A percentile compares a stretch with the other conserved stretches of the same genome.
These are phyloP conservation scores for Aspergillus quadrilineatus DNA, from an alignment of 2,329 filamentous ascomycete genomes.

Conservation along the genomic window DNA sequence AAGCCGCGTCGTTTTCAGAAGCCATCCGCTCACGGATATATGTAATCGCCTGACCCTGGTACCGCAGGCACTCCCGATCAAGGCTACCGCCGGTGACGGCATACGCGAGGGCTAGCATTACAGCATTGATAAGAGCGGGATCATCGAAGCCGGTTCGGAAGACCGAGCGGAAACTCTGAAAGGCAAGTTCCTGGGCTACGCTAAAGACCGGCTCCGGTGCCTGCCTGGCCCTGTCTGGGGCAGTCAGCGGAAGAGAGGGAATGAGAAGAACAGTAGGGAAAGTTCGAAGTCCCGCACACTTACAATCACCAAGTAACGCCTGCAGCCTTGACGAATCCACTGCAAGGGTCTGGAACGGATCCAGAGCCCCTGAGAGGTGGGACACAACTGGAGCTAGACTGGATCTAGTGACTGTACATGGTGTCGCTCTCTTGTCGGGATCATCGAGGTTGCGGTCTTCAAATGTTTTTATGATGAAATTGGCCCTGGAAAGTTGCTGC, in stretches of 20 bases:
- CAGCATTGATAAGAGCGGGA: slow-evolving; percentile 6
- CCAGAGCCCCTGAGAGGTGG: background rate
- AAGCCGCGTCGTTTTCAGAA: background rate
- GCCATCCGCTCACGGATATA: slow-evolving; percentile 9
- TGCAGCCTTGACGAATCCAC: slow-evolving; percentile 7
- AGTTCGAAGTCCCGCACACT: background rate
- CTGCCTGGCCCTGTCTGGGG: background rate
- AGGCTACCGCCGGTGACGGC: background rate
- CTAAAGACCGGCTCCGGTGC: slow-evolving; percentile 10
- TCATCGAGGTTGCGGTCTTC: background rate
- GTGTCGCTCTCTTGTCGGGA: background rate
- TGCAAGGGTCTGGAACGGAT: slow-evolving; percentile 8
- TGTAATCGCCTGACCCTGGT: slow-evolving; percentile 4
- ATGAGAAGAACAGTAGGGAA: background rate
- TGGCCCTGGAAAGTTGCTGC: background rate
- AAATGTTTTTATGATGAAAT: background rate
- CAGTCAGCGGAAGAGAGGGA: background rate
- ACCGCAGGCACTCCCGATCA: slow-evolving; percentile 2
- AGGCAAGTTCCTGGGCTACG: slow-evolving; percentile 6
- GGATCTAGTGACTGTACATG: background rate
- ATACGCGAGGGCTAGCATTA: slow-evolving; percentile 1
- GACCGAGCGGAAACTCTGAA: slow-evolving; percentile 5
- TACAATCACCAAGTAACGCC: slow-evolving; percentile 1
- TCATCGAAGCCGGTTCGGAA: slow-evolving; percentile 5
- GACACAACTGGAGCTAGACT: background rate